Conservation (phyloP, 129 eudicot species). For the Glebionis coronaria region DNA sequence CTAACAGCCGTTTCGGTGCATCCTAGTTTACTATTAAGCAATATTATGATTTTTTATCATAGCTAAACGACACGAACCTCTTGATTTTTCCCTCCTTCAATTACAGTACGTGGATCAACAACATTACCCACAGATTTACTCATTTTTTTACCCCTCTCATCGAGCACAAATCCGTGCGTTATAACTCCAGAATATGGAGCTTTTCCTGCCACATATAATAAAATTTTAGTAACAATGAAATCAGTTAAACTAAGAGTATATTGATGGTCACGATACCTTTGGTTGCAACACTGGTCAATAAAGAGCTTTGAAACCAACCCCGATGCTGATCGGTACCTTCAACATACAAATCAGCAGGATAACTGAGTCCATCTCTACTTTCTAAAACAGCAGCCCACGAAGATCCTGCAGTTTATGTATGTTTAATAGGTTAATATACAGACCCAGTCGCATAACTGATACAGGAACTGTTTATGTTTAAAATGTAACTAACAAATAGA, state of each 20-base stretch:
- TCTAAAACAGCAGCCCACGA: slow-evolving; percentile 99
- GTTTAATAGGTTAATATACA: not conserved
- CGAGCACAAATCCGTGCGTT: slow-evolving; percentile 94
- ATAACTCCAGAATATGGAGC: slow-evolving; percentile 87
- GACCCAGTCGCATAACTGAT: too few species aligned
- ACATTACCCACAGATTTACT: slow-evolving; percentile 93
- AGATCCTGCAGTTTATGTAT: slow-evolving; percentile 49
- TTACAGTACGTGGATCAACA: slow-evolving; percentile 80
- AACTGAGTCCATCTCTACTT: slow-evolving; percentile 62
- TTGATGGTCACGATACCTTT: slow-evolving; percentile 43
- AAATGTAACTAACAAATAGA: too few species aligned
- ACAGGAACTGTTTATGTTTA: too few species aligned
- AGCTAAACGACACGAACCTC: slow-evolving; percentile 37
- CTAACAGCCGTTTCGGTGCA: too few species aligned
- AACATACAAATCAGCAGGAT: slow-evolving; percentile 92
- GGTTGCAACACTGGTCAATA: slow-evolving; percentile 88
- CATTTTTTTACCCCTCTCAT: slow-evolving; percentile 94
- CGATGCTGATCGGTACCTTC: slow-evolving; percentile 99
- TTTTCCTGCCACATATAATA: slow-evolving; percentile 39
- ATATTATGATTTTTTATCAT: too few species aligned
- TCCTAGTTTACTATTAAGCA: too few species aligned
- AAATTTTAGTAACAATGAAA: too few species aligned
- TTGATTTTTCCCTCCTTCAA: slow-evolving; percentile 84
- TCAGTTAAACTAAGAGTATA: not conserved
- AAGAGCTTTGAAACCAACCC: slow-evolving; percentile 98